Conservation (phyloP, 1,284 basidiomycete genomes). For the Rhizoctonia solani region DNA sequence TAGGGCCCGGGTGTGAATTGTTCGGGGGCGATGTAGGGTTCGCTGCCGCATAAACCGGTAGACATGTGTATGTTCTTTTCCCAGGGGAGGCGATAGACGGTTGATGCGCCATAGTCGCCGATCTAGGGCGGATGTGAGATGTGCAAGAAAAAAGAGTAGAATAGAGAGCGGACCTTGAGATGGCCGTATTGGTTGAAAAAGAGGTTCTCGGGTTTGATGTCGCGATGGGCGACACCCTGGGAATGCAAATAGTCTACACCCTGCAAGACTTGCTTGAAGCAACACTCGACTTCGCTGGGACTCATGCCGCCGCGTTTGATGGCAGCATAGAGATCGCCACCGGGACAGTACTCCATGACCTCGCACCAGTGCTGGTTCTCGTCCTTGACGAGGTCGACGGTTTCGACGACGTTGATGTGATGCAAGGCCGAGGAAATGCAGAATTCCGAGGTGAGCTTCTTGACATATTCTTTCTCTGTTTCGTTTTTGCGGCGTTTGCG, state of each 20-base stretch:
- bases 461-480: slow-evolving; percentile 98
- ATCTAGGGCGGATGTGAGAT: slow-evolving; percentile 62
- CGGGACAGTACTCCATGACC: slow-evolving; percentile 99
- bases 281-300: slow-evolving; percentile 92
- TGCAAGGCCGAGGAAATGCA: slow-evolving; percentile 98
- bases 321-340: slow-evolving; percentile 94
- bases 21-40: slow-evolving; percentile 98
- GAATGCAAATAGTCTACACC: slow-evolving; percentile 91
- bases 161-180: slow-evolving; percentile 69
- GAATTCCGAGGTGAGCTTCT: slow-evolving; percentile 99
- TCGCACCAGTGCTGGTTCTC: slow-evolving; percentile 97
- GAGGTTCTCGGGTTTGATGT: slow-evolving; percentile 98
- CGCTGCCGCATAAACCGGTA: slow-evolving; percentile 94
- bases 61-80: slow-evolving; percentile 96
- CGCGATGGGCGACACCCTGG: slow-evolving; percentile 96
- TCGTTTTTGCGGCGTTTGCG: slow-evolving; percentile 97
- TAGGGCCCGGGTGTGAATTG: slow-evolving; percentile 97
- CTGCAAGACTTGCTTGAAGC: slow-evolving; percentile 94
- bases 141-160: slow-evolving; percentile 34
- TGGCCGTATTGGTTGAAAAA: slow-evolving; percentile 93
- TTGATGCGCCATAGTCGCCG: slow-evolving; percentile 97
- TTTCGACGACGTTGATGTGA: slow-evolving; percentile 96
- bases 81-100: slow-evolving; percentile 98
- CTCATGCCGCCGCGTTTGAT: slow-evolving; percentile 98
- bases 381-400: slow-evolving; percentile 97